phyloP scores from a whole-genome alignment of 2,329 filamentous ascomycete genomes.

The Nannizziopsis arthrosporioides region DNA sequence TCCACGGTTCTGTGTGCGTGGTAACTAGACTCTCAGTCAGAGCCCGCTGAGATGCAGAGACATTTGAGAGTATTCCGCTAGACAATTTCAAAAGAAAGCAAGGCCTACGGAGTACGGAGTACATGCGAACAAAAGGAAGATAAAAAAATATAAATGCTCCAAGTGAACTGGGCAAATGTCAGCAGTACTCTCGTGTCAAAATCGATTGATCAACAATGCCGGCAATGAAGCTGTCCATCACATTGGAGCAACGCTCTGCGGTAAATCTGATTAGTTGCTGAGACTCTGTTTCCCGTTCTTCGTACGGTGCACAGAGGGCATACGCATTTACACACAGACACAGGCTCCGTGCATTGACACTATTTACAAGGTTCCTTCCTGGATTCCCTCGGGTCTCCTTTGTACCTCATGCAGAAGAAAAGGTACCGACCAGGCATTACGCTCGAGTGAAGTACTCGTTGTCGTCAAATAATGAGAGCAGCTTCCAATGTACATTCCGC shows the following conservation, averaged over 20 bases:
- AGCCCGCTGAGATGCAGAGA: too few species aligned
- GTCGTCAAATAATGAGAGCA: background rate
- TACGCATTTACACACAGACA: background rate
- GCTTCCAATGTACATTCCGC: background rate
- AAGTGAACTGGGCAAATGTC: conserved; percentile 2
- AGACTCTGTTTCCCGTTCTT: too few species aligned
- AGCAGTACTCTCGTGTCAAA: background rate
- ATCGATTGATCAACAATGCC: conserved; percentile 7
- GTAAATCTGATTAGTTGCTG: too few species aligned
- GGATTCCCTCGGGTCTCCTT: background rate
- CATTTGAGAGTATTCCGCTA: too few species aligned
- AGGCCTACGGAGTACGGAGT: too few species aligned
- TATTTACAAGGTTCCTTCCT: conserved; percentile 2
- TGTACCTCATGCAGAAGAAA: conserved; percentile 2
- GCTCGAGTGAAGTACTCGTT: background rate
- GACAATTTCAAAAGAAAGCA: too few species aligned
- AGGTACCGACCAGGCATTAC: conserved; percentile 2
- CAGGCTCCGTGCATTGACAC: background rate
- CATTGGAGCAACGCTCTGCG: conserved; percentile 2
- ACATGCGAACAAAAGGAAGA: too few species aligned
- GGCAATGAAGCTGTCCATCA: conserved; percentile 2
- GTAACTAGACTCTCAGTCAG: too few species aligned
- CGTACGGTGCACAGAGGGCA: background rate
- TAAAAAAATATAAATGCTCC: background rate
- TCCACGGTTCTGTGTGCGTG: too few species aligned